phyloP scores from a whole-genome alignment of 768 basidiomycete species.

The Kwoniella sp. region DNA sequence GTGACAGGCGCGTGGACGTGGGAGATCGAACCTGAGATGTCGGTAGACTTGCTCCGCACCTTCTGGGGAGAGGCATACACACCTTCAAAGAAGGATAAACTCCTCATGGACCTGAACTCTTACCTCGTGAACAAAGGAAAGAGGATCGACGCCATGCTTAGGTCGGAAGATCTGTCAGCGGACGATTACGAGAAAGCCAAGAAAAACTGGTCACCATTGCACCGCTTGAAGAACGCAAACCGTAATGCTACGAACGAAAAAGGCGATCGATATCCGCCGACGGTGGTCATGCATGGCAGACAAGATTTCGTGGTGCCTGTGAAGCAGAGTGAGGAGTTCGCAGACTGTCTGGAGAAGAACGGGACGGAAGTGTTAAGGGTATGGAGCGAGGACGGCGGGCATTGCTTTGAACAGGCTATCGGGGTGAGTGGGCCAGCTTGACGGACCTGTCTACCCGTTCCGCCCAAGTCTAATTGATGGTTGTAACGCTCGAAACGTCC shows the following conservation, averaged over 20 bases:
- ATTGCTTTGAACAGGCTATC: constrained; percentile 27
- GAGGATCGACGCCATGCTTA: constrained; percentile 6
- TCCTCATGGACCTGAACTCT: constrained; percentile 17
- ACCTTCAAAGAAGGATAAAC: constrained; percentile 10
- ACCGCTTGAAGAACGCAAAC: background rate
- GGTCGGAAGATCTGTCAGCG: background rate
- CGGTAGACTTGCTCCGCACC: constrained; percentile 6
- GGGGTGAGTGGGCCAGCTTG: constrained; percentile 16
- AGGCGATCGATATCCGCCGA: constrained; percentile 25
- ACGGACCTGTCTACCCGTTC: background rate
- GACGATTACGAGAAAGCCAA: background rate
- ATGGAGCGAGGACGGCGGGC: constrained; percentile 15
- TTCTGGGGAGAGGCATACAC: constrained; percentile 26
- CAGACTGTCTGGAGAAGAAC: constrained; percentile 14
- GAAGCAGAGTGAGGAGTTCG: constrained; percentile 24
- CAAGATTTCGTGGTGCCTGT: constrained; percentile 22
- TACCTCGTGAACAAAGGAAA: background rate
- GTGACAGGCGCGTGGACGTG: constrained; percentile 11
- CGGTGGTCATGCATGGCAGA: constrained; percentile 29
- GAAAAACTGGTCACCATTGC: constrained; percentile 6
- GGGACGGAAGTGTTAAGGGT: constrained; percentile 7
- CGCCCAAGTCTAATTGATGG: no score
- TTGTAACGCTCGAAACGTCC: no score
- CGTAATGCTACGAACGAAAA: constrained; percentile 3
- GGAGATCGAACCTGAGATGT: constrained; percentile 22